phyloP scores from a whole-genome alignment of 169 alveolate species.

The Plasmodium falciparum region DNA sequence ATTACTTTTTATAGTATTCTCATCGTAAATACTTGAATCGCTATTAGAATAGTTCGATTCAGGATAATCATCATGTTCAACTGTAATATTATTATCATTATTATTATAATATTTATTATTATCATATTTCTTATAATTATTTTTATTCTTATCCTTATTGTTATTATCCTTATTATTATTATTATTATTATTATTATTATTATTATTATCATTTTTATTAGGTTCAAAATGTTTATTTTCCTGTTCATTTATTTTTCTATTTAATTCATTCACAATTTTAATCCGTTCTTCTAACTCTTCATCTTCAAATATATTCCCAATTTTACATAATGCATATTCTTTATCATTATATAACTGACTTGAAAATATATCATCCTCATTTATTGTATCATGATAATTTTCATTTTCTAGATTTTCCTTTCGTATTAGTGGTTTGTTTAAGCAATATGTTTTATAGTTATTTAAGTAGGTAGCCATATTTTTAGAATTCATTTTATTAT shows the following conservation, averaged over 20 bases:
- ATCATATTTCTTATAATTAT: no score
- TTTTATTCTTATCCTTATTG: not conserved
- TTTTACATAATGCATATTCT: slow-evolving; percentile 12
- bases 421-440: slow-evolving; percentile 2
- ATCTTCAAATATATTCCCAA: slow-evolving; percentile 42
- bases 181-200: not conserved
- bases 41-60: slow-evolving; percentile 42
- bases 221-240: slow-evolving; percentile 7
- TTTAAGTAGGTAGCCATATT: slow-evolving; percentile 48
- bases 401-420: not conserved
- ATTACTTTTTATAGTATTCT: slow-evolving; percentile 22
- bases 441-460: slow-evolving; percentile 31
- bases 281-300: slow-evolving; percentile 47
- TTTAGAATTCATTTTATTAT: slow-evolving; percentile 59
- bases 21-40: slow-evolving; percentile 66
- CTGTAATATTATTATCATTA: not conserved
- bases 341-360: slow-evolving; percentile 38
- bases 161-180: not conserved
- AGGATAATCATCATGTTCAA: not conserved
- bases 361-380: slow-evolving; percentile 32
- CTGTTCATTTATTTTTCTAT: slow-evolving; percentile 20
- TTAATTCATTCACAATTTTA: slow-evolving; percentile 60
- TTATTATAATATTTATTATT: not conserved
- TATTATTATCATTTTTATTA: not conserved
- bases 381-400: not conserved